A percentile compares a stretch with the other conserved stretches of the same genome.
These are phyloP conservation scores for Hericium coralloides DNA, from an alignment of 768 basidiomycete species.

Conservation along the genomic window DNA sequence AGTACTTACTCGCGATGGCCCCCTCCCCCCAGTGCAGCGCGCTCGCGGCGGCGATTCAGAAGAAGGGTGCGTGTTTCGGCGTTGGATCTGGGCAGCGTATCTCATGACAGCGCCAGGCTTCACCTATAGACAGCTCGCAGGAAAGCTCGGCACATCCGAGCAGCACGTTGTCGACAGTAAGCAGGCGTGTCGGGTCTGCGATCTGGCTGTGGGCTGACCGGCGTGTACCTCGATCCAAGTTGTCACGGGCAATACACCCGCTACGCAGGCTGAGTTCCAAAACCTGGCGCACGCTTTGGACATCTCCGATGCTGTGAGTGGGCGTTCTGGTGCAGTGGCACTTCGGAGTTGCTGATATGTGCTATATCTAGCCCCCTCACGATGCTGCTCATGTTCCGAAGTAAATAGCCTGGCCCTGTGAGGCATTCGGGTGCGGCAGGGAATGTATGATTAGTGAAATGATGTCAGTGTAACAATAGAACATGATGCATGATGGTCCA, in stretches of 20 bases:
- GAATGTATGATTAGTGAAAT: too few relatives aligned
- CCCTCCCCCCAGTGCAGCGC: slow-evolving; percentile 51
- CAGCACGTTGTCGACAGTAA: slow-evolving; percentile 47
- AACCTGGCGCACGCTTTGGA: slow-evolving; percentile 34
- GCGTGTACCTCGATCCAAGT: slow-evolving; percentile 26
- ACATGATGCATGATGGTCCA: too few relatives aligned
- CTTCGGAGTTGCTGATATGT: background rate
- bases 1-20: slow-evolving; percentile 26
- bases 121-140: slow-evolving; percentile 41
- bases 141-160: slow-evolving; percentile 30
- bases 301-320: slow-evolving; percentile 29
- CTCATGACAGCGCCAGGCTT: slow-evolving; percentile 26
- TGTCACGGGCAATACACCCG: slow-evolving; percentile 31
- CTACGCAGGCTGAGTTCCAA: slow-evolving; percentile 42
- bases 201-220: background rate
- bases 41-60: slow-evolving; percentile 40
- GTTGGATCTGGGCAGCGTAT: background rate
- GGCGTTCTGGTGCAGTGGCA: background rate
- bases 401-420: background rate
- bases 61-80: slow-evolving; percentile 32
- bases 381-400: slow-evolving; percentile 21
- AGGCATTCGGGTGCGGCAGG: background rate
- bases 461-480: too few relatives aligned
- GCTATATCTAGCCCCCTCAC: slow-evolving; percentile 17
- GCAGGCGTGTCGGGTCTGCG: background rate